phyloP scores from a whole-genome alignment of 768 basidiomycete genomes.

The Fistulinella prunicolor region DNA sequence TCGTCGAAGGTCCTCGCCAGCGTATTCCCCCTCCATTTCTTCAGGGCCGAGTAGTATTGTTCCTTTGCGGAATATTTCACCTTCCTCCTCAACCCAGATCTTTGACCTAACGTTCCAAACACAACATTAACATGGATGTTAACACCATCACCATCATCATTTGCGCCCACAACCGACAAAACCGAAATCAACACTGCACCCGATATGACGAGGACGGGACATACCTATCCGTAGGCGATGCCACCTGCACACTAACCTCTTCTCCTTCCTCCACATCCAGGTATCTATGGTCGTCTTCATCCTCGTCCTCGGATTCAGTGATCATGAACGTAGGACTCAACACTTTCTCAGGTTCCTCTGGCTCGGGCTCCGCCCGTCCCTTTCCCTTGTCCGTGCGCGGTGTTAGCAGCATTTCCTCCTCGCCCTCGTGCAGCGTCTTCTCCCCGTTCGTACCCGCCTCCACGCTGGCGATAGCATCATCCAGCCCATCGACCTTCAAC shows the following conservation, averaged over 20 bases:
- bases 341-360: slow-evolving; percentile 66
- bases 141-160: too few species aligned
- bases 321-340: slow-evolving; percentile 63
- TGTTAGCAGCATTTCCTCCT: slow-evolving; percentile 43
- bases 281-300: slow-evolving; percentile 38
- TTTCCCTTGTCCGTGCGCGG: slow-evolving; percentile 80
- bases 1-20: slow-evolving; percentile 82
- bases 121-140: too few species aligned
- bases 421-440: slow-evolving; percentile 16
- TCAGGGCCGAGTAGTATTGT: slow-evolving; percentile 73
- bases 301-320: slow-evolving; percentile 52
- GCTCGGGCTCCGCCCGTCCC: slow-evolving; percentile 63
- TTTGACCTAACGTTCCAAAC: slow-evolving; percentile 48
- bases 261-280: slow-evolving; percentile 38
- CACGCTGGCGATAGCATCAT: slow-evolving; percentile 19
- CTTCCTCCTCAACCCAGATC: slow-evolving; percentile 90
- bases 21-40: slow-evolving; percentile 88
- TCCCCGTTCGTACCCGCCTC: slow-evolving; percentile 3
- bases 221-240: slow-evolving; percentile 49
- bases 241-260: slow-evolving; percentile 14
- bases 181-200: not conserved
- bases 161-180: not conserved
- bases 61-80: slow-evolving; percentile 94
- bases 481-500: slow-evolving; percentile 33
- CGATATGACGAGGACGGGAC: slow-evolving; percentile 13